Percentiles rank a stretch among this genome's conserved stretches.
These are phyloP conservation scores for Yamadazyma akitaensis DNA, from an alignment of 805 yeast genomes.

Conservation along the genomic window DNA sequence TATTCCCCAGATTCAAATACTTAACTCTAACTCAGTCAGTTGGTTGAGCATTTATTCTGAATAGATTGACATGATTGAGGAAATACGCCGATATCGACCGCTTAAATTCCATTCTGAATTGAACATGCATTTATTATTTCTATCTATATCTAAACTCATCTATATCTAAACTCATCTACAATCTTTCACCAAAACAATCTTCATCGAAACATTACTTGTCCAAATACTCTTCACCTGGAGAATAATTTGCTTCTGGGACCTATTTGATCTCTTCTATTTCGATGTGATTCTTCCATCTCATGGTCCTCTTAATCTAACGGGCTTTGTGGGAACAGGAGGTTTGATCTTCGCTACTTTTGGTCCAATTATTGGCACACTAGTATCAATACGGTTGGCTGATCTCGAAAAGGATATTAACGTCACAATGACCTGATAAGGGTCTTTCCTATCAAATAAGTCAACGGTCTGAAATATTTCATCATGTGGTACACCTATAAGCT, in stretches of 20 bases:
- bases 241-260: neutral
- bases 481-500: constrained; percentile 66
- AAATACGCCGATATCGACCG: no score
- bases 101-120: no score
- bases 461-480: constrained; percentile 79
- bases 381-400: constrained; percentile 48
- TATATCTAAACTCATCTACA: no score
- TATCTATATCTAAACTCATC: no score
- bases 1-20: no score
- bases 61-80: no score
- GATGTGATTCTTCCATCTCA: neutral
- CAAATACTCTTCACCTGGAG: no score
- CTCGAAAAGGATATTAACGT: constrained; percentile 73
- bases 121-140: no score
- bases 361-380: constrained; percentile 28
- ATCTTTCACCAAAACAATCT: no score
- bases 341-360: constrained; percentile 45
- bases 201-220: no score
- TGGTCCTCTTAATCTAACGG: constrained; percentile 29
- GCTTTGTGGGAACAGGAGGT: constrained; percentile 57
- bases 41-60: no score
- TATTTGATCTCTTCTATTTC: neutral
- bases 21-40: no score
- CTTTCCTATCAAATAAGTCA: constrained; percentile 69
- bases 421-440: constrained; percentile 76